Evolutionary conservation across 108 stramenopile species (phyloP), one percentile per base, ranked within the genome.

Genomic region (Parietichytrium sp.): DNA sequence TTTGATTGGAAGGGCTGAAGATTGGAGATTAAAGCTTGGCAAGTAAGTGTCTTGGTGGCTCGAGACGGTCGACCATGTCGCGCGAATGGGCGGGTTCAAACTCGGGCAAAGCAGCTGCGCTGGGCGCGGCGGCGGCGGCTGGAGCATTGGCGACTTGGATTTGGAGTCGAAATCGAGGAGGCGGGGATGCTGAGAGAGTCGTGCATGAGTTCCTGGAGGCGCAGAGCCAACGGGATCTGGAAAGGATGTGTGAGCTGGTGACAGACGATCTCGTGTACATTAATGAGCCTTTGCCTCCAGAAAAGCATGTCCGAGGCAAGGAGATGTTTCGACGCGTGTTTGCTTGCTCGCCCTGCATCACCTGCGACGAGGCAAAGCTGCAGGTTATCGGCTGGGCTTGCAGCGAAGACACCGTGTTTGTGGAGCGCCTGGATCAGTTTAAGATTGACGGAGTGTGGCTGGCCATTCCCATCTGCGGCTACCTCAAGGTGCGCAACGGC

Each of bases 401-500:
- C 8, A 72, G 45, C 13, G 61, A 42, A 16, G 29, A 7, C 6
- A 33, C 45, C 20, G 61, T 72, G 38, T 72, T 72, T 25, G 61
- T 72, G 10, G 61, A 72, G 61, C 61, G 61, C 42, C 7, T 72
- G 2, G 61, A 72, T 20, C 6, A 10, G 23, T 72, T 72, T 20
- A 31, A 33, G 29, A 2, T 72, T n/a, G 20, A 72, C 3, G 61
- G 42, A 16, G 20, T n/a, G 2, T 72, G 61, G 61, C 61, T 72
- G 6, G 10, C 23, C 29, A 72, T 72, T 7, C 61, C 61, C 8
- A 72, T 72, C 25, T 72, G 61, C 33, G 61, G 61, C 12, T 72
- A 72, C 61, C 25, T 72, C 33, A 72, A 72, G 61, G 42, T 72
- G 15, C 33, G 61, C 61, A n/a, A 72, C 29, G 42, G 42, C 42